A percentile compares a stretch with the other conserved stretches of the same genome.
Conservation (phyloP, 495 filamentous ascomycete genomes). For the Cercophora samala region DNA sequence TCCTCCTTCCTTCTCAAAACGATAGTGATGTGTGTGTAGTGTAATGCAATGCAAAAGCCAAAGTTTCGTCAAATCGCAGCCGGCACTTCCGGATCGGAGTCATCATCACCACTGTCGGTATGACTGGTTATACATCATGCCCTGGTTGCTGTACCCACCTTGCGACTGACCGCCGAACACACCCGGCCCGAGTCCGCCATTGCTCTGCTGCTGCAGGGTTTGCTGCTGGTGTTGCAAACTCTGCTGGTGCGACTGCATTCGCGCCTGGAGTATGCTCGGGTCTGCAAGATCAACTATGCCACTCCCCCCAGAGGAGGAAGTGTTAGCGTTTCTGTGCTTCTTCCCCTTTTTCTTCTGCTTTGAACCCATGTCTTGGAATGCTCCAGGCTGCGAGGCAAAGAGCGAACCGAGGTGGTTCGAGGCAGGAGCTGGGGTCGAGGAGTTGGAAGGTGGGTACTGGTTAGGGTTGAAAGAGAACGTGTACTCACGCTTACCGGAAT, state of each 20-base stretch:
- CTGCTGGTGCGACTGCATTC: constrained; percentile 85
- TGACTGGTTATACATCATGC: constrained; percentile 79
- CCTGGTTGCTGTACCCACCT: constrained; percentile 97
- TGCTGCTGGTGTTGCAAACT: constrained; percentile 56
- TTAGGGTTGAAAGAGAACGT: constrained; percentile 67
- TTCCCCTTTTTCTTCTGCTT: constrained; percentile 99
- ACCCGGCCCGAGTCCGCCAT: constrained; percentile 79
- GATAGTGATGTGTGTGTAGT: constrained; percentile 17
- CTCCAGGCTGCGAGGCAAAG: constrained; percentile 80
- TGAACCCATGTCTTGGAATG: constrained; percentile 77
- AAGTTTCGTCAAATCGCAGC: background rate
- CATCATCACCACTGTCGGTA: constrained; percentile 66
- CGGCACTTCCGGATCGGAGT: constrained; percentile 3
- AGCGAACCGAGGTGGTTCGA: constrained; percentile 83
- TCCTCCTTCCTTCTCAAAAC: constrained; percentile 22
- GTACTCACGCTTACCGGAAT: constrained; percentile 95
- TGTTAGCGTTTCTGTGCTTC: constrained; percentile 99
- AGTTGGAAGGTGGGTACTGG: constrained; percentile 69
- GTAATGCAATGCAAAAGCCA: constrained; percentile 14
- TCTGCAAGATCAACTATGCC: constrained; percentile 99
- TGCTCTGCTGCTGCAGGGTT: constrained; percentile 72
- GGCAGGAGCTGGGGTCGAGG: constrained; percentile 84
- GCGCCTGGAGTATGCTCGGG: constrained; percentile 98
- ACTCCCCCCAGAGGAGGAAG: constrained; percentile 97
- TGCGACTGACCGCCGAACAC: constrained; percentile 87